Base-by-base conservation (phyloP, 768 basidiomycete species). In the Antrodiella citrinella region DNA sequence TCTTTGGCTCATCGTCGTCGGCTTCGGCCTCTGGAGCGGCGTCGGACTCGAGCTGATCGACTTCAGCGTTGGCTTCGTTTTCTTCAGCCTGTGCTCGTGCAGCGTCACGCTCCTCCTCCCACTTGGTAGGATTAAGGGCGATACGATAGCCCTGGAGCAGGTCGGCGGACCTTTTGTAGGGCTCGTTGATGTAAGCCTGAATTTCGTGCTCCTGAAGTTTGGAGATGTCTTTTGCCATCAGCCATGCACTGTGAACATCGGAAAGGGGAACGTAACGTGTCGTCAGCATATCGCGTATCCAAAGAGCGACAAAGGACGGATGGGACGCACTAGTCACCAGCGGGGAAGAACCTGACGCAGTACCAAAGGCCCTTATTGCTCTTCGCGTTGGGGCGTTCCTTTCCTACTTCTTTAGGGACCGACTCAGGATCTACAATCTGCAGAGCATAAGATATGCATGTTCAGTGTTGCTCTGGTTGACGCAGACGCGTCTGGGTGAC, bases 261-360 rank as follows among this genome's bases (percentile, higher is more conserved):
- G 46, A 39, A 49, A 21, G 22, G 3, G 22, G 7, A 11, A 18
- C 12, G 2, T 51, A 15, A 25, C 12, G 51, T 57, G 38, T 39
- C 1, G 38, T 54, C 44, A 55, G 56, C 38, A 52, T 40, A 47
- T 35, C 30, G 30, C 30, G 15, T 15, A 7, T 35, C 30, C 30
- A 35, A 7, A 35, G 7, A 35, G 15, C 15, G 15, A 15, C 50
- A 58, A 46, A 48, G 49, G 23, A 43, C 7, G 35, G 13, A 22
- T 35, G 13, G 51, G 19, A 82, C 95, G 66, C 61, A 98, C 96
- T 84, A 89, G 69, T 97, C 95, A 47, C 89, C 93, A 23, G 78
- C 78, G 3, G 96, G 93, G 78, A 96, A 98, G 78, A 94, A 99
- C 56, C 84, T 75, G 25, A 84, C 76, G 54, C 81, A 81, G 68